Evolutionary conservation across 2,329 filamentous ascomycete species (phyloP).

Genomic region (Colletotrichum eremochloae): DNA sequence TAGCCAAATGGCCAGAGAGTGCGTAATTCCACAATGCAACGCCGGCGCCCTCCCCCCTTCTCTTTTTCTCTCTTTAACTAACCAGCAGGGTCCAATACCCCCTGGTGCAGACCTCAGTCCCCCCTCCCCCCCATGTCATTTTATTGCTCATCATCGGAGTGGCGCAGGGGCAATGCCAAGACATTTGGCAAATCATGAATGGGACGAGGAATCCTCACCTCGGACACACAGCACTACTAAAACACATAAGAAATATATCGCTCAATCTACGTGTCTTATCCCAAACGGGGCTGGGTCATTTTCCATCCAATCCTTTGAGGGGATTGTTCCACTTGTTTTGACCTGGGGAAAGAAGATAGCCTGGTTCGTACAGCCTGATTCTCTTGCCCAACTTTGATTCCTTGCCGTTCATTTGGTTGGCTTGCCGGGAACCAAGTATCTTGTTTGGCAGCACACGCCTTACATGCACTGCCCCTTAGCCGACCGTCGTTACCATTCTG

Average conservation of each 20-base stretch:
- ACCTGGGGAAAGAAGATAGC: neutral
- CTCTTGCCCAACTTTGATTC: neutral
- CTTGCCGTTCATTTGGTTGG: neutral
- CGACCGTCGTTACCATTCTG: neutral
- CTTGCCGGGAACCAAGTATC: neutral
- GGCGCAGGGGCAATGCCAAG: constrained; percentile 29
- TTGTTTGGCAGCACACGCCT: neutral
- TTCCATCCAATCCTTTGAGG: neutral
- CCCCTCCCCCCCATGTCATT: neutral
- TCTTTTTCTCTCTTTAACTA: neutral
- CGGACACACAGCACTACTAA: neutral
- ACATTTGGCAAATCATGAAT: constrained; percentile 27
- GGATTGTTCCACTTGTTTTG: neutral
- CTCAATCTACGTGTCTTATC: constrained; percentile 10
- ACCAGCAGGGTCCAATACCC: neutral
- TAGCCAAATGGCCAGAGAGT: neutral
- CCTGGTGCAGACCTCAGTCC: constrained; percentile 5
- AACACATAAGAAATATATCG: constrained; percentile 24
- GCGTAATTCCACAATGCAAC: constrained; percentile 1
- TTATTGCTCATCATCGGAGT: constrained; percentile 2
- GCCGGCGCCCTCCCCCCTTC: neutral
- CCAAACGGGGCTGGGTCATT: neutral
- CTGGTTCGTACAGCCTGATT: neutral
- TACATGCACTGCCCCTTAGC: neutral
- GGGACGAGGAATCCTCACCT: constrained; percentile 3